Evolutionary conservation across 345 rosid species (phyloP).

Genomic region (Tarenaya hassleriana): DNA sequence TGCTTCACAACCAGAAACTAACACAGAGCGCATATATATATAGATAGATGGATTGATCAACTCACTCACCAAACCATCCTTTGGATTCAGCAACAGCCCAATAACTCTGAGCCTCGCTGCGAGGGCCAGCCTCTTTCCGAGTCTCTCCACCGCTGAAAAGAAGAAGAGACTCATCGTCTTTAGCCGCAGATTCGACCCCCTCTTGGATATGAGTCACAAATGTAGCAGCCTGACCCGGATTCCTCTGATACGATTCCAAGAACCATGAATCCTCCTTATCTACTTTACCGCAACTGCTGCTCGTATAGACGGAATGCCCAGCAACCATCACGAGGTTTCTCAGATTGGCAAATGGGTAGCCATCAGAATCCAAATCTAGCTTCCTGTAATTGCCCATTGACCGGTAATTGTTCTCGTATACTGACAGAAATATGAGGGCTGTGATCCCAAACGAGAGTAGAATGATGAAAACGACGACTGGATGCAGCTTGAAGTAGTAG

Average conservation of each 20-base stretch:
- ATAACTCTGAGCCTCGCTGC: slow-evolving; percentile 97
- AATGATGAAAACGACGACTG: slow-evolving; percentile 40
- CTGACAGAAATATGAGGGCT: slow-evolving; percentile 38
- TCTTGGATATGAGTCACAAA: slow-evolving; percentile 76
- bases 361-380: slow-evolving; percentile 30
- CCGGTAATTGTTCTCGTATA: slow-evolving; percentile 43
- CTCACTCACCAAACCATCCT: slow-evolving; percentile 89
- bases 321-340: slow-evolving; percentile 94
- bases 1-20: slow-evolving; percentile 8
- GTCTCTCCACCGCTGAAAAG: slow-evolving; percentile 98
- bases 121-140: slow-evolving; percentile 89
- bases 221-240: slow-evolving; percentile 88
- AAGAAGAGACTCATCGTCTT: slow-evolving; percentile 71
- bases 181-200: slow-evolving; percentile 57
- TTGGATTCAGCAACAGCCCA: slow-evolving; percentile 93
- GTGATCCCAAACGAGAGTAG: slow-evolving; percentile 60
- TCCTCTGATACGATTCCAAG: slow-evolving; percentile 88
- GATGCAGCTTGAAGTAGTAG: slow-evolving; percentile 59
- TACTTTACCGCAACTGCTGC: slow-evolving; percentile 62
- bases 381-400: slow-evolving; percentile 28
- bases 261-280: slow-evolving; percentile 93
- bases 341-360: slow-evolving; percentile 57
- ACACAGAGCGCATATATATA: no score
- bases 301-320: slow-evolving; percentile 89
- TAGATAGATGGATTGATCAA: not conserved